Percentiles rank a stretch among this genome's conserved stretches.
Conservation (phyloP, 225 moss, liverwort and hornwort genomes). For the Rhytidiadelphus loreus region DNA sequence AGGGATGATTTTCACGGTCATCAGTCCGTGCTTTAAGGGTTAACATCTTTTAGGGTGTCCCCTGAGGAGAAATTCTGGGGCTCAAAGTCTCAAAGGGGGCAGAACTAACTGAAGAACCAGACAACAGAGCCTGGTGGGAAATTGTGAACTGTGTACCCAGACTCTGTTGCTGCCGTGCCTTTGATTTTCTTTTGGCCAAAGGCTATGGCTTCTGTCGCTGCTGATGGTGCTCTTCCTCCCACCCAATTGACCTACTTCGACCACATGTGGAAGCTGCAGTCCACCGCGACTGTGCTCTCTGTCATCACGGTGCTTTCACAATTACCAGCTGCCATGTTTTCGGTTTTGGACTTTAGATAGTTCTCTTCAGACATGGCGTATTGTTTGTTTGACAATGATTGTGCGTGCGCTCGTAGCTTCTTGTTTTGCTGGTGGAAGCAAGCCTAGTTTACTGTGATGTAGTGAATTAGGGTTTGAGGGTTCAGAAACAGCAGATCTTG, state of each 20-base stretch:
- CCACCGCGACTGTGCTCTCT: slow-evolving; percentile 21
- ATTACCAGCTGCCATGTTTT: background rate
- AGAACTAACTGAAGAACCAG: background rate
- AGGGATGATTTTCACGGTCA: no score
- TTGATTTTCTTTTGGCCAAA: background rate
- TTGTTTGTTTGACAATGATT: background rate
- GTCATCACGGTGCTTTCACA: slow-evolving; percentile 2
- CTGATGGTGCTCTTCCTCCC: background rate
- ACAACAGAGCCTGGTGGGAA: background rate
- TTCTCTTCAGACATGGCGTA: background rate
- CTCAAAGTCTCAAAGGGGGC: background rate
- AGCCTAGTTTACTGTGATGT: background rate
- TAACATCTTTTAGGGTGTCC: no score
- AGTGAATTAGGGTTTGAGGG: background rate
- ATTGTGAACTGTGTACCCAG: background rate
- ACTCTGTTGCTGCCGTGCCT: background rate
- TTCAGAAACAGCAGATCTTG: background rate
- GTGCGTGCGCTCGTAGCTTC: background rate
- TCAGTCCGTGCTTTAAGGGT: no score
- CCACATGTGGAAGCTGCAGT: slow-evolving; percentile 50
- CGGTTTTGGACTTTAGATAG: background rate
- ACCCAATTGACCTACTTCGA: slow-evolving; percentile 54
- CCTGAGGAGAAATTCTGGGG: no score
- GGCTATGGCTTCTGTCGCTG: background rate
- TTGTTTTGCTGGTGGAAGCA: background rate